A percentile compares a stretch with the other conserved stretches of the same genome.
phyloP scores from a whole-genome alignment of 2,329 filamentous ascomycete species.

The Fusarium cicatricum region DNA sequence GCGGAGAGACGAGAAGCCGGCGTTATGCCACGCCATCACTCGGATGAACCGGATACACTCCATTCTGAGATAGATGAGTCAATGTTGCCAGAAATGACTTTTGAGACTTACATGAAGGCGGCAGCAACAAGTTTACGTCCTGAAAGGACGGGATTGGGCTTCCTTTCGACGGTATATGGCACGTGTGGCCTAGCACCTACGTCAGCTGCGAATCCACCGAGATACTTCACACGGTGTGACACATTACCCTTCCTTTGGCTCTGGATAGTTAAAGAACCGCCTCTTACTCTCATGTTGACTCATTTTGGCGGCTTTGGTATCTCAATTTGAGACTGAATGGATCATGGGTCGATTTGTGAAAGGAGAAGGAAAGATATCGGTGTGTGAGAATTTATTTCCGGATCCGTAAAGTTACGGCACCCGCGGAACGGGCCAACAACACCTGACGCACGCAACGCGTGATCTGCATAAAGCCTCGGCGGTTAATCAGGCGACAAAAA shows the following conservation, averaged over 20 bases:
- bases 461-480: slow-evolving; percentile 17
- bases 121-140: slow-evolving; percentile 25
- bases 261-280: slow-evolving; percentile 34
- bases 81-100: fast-evolving
- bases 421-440: slow-evolving; percentile 20
- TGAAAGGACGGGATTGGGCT: slow-evolving; percentile 28
- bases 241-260: slow-evolving; percentile 30
- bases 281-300: slow-evolving; percentile 1
- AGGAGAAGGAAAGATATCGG: neutral
- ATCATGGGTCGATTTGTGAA: neutral
- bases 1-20: slow-evolving; percentile 67
- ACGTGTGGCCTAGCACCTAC: slow-evolving; percentile 25
- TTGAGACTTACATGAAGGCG: slow-evolving; percentile 26
- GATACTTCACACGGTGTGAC: too few relatives aligned
- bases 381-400: slow-evolving; percentile 17
- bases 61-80: slow-evolving; percentile 28
- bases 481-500: neutral
- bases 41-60: slow-evolving; percentile 38
- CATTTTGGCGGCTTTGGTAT: slow-evolving; percentile 4
- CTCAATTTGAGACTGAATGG: neutral
- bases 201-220: slow-evolving; percentile 18
- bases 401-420: slow-evolving; percentile 16
- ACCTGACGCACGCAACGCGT: slow-evolving; percentile 14
- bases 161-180: slow-evolving; percentile 26
- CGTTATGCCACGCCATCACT: slow-evolving; percentile 61